Percentiles rank a stretch among this genome's conserved stretches.
Evolutionary conservation across 2,329 filamentous ascomycete species (phyloP).

Genomic region (Cladosporium austrohemisphaericum): DNA sequence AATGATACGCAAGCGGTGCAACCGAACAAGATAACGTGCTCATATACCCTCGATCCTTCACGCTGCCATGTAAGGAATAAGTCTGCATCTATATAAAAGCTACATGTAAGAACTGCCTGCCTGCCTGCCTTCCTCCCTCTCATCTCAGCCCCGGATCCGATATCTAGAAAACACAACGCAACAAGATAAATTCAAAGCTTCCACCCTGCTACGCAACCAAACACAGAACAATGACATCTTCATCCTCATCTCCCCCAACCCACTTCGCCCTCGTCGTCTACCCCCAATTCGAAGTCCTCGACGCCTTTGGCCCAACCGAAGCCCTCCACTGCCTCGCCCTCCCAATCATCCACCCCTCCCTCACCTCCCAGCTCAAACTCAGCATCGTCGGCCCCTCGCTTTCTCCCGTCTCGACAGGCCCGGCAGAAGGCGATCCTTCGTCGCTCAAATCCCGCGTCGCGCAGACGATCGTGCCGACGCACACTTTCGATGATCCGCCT

Average conservation of each 20-base stretch:
- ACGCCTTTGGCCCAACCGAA: constrained; percentile 22
- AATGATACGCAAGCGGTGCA: too few species aligned
- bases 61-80: too few species aligned
- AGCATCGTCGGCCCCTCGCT: constrained; percentile 17
- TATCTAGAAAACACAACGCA: too few species aligned
- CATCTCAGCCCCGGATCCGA: too few species aligned
- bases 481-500: constrained; percentile 51
- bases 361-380: constrained; percentile 10
- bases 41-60: too few species aligned
- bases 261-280: constrained; percentile 20
- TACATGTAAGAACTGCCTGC: too few species aligned
- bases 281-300: constrained; percentile 22
- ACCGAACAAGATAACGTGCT: too few species aligned
- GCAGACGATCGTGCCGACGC: constrained; percentile 43
- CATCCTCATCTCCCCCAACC: constrained; percentile 20
- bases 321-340: constrained; percentile 18
- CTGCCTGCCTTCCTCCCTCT: too few species aligned
- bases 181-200: too few species aligned
- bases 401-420: constrained; percentile 15
- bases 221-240: too few species aligned
- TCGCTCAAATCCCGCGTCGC: background rate
- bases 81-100: too few species aligned
- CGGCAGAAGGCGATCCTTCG: background rate
- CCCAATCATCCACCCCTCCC: background rate
- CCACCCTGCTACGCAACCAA: too few species aligned